Percentiles rank a stretch among this genome's conserved stretches.
Evolutionary conservation across 176 grass and related monocot genomes (phyloP).

Genomic region (Juncus effusus): DNA sequence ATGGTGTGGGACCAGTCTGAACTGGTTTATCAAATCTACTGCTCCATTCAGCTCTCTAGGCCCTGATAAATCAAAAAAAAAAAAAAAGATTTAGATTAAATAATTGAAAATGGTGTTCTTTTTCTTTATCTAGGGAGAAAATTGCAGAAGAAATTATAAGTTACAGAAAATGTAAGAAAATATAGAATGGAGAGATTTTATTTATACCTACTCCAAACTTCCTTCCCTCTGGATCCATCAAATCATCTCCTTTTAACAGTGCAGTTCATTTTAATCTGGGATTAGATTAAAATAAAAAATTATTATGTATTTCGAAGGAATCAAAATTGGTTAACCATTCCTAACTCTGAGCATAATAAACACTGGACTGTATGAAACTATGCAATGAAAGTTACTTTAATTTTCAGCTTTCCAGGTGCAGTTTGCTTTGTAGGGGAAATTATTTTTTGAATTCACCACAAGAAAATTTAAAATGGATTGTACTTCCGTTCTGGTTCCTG

Average conservation of each 20-base stretch:
- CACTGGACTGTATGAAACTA: not conserved
- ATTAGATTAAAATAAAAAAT: not conserved
- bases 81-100: not conserved
- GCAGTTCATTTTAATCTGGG: constrained; percentile 18
- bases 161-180: no score
- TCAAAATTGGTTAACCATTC: not conserved
- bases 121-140: no score
- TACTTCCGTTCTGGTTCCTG: no score
- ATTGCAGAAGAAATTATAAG: no score
- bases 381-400: not conserved
- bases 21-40: constrained; percentile 84
- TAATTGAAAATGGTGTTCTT: no score
- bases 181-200: not conserved
- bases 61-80: constrained; percentile 40
- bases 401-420: not conserved
- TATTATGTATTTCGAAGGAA: not conserved
- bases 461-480: no score
- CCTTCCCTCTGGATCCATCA: constrained; percentile 24
- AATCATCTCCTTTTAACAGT: constrained; percentile 15
- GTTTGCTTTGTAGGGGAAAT: not conserved
- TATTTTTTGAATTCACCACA: no score
- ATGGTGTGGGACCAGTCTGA: constrained; percentile 73
- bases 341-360: not conserved
- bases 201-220: constrained; percentile 21
- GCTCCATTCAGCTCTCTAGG: constrained; percentile 84